Percentiles rank a stretch among this genome's conserved stretches.
Conservation (phyloP, 306 rosid genomes). For the Clitoria ternatea region DNA sequence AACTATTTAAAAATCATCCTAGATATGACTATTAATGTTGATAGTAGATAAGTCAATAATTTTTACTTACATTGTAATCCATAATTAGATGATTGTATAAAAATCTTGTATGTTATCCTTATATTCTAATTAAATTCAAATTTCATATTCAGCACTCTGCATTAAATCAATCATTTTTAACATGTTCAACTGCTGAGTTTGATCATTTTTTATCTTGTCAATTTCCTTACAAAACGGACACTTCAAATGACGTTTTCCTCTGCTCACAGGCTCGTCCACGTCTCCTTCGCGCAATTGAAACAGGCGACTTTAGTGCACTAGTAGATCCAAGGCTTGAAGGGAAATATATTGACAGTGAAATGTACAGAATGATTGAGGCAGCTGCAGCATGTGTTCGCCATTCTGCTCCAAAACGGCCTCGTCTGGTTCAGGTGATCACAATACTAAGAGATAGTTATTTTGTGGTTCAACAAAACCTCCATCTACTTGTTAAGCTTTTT, state of each 20-base stretch:
- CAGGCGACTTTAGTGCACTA: conserved; percentile 49
- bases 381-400: conserved; percentile 96
- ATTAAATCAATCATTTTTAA: background rate
- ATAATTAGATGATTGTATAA: no score
- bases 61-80: no score
- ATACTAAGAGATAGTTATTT: background rate
- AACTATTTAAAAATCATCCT: no score
- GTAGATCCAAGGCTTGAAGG: conserved; percentile 66
- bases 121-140: no score
- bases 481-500: background rate
- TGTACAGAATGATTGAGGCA: conserved; percentile 82
- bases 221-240: background rate
- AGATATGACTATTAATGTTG: no score
- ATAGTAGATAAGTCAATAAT: no score
- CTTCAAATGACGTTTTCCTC: conserved; percentile 16
- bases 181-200: background rate
- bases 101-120: no score
- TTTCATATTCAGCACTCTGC: background rate
- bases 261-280: conserved; percentile 77
- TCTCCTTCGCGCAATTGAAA: conserved; percentile 63
- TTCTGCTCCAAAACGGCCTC: conserved; percentile 83
- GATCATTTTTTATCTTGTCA: background rate
- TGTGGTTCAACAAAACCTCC: background rate
- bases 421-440: conserved; percentile 79
- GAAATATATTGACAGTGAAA: conserved; percentile 59